phyloP scores from a whole-genome alignment of 352 stramenopile genomes.

The Aphanomyces invadans region DNA sequence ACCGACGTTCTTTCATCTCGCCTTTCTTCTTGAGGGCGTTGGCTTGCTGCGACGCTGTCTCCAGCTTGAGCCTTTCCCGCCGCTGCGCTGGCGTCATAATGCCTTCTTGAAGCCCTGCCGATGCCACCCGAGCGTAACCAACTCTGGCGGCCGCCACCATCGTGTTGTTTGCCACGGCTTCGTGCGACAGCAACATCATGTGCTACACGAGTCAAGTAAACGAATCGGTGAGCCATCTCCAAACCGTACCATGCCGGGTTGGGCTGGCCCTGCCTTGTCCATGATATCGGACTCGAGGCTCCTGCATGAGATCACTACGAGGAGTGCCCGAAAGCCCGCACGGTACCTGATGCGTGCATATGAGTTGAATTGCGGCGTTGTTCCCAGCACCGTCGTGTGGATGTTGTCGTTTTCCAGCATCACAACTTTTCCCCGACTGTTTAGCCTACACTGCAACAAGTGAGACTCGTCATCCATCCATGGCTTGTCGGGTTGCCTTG shows the following conservation, averaged over 20 bases:
- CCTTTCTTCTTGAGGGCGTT: conserved; percentile 42
- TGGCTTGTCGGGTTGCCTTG: not conserved
- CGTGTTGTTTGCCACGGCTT: conserved; percentile 17
- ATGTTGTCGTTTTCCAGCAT: conserved; percentile 24
- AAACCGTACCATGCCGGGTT: not conserved
- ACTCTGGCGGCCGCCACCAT: not conserved
- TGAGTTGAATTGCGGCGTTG: conserved; percentile 12
- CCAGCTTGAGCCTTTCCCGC: conserved; percentile 57
- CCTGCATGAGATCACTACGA: not conserved
- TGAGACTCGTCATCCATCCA: not conserved
- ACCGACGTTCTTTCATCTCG: conserved; percentile 51
- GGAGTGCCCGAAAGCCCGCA: not conserved
- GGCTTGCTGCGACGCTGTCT: conserved; percentile 47
- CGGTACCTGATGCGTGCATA: conserved; percentile 15
- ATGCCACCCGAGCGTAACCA: conserved; percentile 22
- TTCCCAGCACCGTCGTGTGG: conserved; percentile 18
- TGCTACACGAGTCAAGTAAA: not conserved
- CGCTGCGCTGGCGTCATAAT: conserved; percentile 63
- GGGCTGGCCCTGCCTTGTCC: not conserved
- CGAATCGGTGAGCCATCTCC: no score
- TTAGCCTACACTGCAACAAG: not conserved
- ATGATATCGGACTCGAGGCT: conserved; percentile 19
- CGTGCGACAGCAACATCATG: conserved; percentile 1
- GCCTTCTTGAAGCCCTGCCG: conserved; percentile 56
- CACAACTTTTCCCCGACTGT: conserved; percentile 16